Evolutionary conservation across 169 alveolate species (phyloP).

Genomic region (Babesia ovata): DNA sequence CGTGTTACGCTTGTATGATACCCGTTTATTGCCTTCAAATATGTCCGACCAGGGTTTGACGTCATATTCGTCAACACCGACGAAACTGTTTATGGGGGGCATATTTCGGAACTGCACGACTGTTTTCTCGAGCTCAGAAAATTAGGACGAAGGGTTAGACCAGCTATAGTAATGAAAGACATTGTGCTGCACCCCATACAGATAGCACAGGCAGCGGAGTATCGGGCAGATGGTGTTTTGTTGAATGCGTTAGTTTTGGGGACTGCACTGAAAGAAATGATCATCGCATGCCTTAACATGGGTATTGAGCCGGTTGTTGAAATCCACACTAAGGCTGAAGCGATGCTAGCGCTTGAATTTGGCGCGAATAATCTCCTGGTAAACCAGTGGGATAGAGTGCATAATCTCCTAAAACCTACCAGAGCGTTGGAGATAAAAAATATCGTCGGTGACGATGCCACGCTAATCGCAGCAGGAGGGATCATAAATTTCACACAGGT

Average conservation of each 20-base stretch:
- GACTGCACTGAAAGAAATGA: slow-evolving; percentile 69
- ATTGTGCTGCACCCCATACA: slow-evolving; percentile 79
- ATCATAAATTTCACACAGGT: slow-evolving; percentile 61
- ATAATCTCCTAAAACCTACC: slow-evolving; percentile 65
- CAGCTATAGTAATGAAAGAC: slow-evolving; percentile 80
- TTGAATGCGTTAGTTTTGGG: slow-evolving; percentile 70
- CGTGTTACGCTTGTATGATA: too few species aligned
- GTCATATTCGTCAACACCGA: slow-evolving; percentile 77
- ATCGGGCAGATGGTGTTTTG: slow-evolving; percentile 81
- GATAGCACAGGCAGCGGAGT: slow-evolving; percentile 78
- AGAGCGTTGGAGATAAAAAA: slow-evolving; percentile 76
- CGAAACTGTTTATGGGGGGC: slow-evolving; percentile 69
- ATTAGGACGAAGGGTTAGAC: slow-evolving; percentile 69
- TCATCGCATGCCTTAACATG: slow-evolving; percentile 67
- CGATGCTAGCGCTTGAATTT: slow-evolving; percentile 66
- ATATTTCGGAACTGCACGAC: slow-evolving; percentile 65
- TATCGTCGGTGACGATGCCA: slow-evolving; percentile 65
- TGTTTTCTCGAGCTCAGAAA: slow-evolving; percentile 63
- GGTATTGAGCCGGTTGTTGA: slow-evolving; percentile 81
- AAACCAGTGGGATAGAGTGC: slow-evolving; percentile 76
- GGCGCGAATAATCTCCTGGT: slow-evolving; percentile 69
- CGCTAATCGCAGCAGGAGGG: slow-evolving; percentile 75
- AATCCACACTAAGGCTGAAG: slow-evolving; percentile 75
- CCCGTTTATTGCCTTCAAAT: background rate
- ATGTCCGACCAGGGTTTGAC: slow-evolving; percentile 71